A percentile compares a stretch with the other conserved stretches of the same genome.
These are phyloP conservation scores for Lactifluus subvellereus DNA, from an alignment of 768 basidiomycete genomes.

Conservation along the genomic window DNA sequence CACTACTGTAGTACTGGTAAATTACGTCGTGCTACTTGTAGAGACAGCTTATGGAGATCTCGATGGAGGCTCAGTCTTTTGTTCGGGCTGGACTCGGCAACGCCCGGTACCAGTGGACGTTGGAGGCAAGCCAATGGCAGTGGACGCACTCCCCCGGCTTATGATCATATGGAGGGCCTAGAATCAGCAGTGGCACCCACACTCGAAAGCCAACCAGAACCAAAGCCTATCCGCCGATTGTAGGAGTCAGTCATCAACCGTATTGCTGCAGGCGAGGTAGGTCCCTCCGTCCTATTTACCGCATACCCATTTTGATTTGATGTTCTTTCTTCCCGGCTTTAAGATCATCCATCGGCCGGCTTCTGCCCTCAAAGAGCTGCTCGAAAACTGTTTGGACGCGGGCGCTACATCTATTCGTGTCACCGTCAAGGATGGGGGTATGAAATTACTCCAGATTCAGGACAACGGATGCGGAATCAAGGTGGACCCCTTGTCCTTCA, in stretches of 20 bases:
- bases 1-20: too few relatives aligned
- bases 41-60: too few relatives aligned
- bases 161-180: background rate
- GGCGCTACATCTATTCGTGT: constrained; percentile 81
- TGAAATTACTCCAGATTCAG: constrained; percentile 92
- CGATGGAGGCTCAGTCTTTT: too few relatives aligned
- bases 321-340: constrained; percentile 19
- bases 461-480: constrained; percentile 96
- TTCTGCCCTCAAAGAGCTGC: constrained; percentile 91
- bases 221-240: constrained; percentile 20
- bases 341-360: constrained; percentile 87
- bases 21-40: too few relatives aligned
- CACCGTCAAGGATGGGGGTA: constrained; percentile 89
- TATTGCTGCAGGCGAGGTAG: constrained; percentile 52
- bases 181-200: background rate
- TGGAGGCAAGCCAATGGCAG: too few relatives aligned
- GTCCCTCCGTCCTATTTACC: constrained; percentile 18
- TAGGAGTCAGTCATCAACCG: constrained; percentile 24
- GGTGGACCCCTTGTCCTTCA: constrained; percentile 41
- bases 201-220: constrained; percentile 15
- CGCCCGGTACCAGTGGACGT: too few relatives aligned
- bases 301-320: constrained; percentile 26
- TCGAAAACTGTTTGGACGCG: constrained; percentile 96
- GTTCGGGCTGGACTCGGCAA: too few relatives aligned
- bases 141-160: too few relatives aligned